Conservation (phyloP, 2,329 filamentous ascomycete species). For the Colletotrichum chlorophyti region DNA sequence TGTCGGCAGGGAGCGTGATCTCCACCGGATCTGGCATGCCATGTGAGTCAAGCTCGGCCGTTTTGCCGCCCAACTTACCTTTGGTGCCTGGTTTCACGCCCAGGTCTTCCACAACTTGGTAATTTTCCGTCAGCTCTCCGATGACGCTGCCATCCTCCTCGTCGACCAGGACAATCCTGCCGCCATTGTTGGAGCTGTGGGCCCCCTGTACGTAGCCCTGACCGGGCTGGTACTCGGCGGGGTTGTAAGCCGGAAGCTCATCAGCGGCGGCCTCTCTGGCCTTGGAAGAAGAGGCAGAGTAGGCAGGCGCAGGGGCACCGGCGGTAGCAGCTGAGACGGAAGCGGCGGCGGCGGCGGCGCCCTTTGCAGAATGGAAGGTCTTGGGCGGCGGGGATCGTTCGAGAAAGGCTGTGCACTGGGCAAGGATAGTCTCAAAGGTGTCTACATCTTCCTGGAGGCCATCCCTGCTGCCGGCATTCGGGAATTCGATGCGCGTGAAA, state of each 20-base stretch:
- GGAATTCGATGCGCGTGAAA: slow-evolving; percentile 94
- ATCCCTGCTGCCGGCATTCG: slow-evolving; percentile 71
- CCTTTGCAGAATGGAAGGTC: slow-evolving; percentile 32
- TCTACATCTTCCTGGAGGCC: slow-evolving; percentile 91
- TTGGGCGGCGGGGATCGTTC: slow-evolving; percentile 77
- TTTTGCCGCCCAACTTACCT: slow-evolving; percentile 77
- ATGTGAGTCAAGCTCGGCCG: slow-evolving; percentile 28
- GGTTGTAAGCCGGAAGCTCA: slow-evolving; percentile 74
- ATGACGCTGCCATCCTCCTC: slow-evolving; percentile 97
- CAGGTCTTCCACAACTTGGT: slow-evolving; percentile 79
- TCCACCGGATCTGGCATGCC: slow-evolving; percentile 73
- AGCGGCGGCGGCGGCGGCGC: not conserved
- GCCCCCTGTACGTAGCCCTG: slow-evolving; percentile 76
- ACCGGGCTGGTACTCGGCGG: slow-evolving; percentile 78
- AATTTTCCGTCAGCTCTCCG: slow-evolving; percentile 85
- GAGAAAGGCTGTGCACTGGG: slow-evolving; percentile 96
- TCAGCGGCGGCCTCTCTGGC: slow-evolving; percentile 42
- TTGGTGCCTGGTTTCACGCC: slow-evolving; percentile 87
- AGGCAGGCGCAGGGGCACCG: slow-evolving; percentile 23
- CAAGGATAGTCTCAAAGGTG: slow-evolving; percentile 96
- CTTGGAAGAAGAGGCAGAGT: slow-evolving; percentile 33
- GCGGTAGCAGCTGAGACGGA: too few species aligned
- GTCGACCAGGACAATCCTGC: slow-evolving; percentile 90
- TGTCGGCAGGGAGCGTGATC: slow-evolving; percentile 74
- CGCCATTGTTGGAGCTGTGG: slow-evolving; percentile 62